Evolutionary conservation across 2,329 filamentous ascomycete species (phyloP), one percentile per base, ranked within the genome.

Genomic region (Penicillium sp.): DNA sequence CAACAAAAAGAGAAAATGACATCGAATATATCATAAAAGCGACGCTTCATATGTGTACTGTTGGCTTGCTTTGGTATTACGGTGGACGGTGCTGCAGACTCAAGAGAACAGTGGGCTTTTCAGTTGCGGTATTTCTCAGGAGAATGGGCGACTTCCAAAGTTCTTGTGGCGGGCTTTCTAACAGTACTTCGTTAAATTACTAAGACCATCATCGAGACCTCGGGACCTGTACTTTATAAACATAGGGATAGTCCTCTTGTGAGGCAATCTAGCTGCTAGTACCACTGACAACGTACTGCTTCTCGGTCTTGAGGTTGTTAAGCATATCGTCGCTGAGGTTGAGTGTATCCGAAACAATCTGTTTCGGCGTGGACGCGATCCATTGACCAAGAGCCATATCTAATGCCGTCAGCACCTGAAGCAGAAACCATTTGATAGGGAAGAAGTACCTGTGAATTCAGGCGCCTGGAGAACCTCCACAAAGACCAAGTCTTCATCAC

Each of bases 391-490:
- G 65, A 6, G 74, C 72, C 40, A 80, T 70, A 62, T 76, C 67
- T 65, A 80, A 76, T 48, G 77, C 71, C 62, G 0, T 63, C 15
- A 60, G 54, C 7, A 40, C 6, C 18, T 4, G 5, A 9, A 25
- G 3, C 9, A 16, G 6, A 12, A 46, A 16, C 7, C 10, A 13
- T 9, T 15, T 32, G 2, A 9, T 3, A 9, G 25, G 50, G 2
- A 31, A 10, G 42, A 60, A 59, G 16, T 56, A 71, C 70, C 70
- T 16, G 65, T 70, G 68, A 91, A 91, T 68, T 86, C 80, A 60
- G 88, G 84, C 0, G 86, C 82, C 47, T 85, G 80, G 74, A 92
- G 88, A 16, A 92, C 85, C 72, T 92, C 89, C 12, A 92, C 75
- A 71, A 91, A 88, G 68, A 92, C 73, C 18, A 87, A 83, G 69